phyloP scores from a whole-genome alignment of 148 eudicot genomes.

The Pharnaceum exiguum region DNA sequence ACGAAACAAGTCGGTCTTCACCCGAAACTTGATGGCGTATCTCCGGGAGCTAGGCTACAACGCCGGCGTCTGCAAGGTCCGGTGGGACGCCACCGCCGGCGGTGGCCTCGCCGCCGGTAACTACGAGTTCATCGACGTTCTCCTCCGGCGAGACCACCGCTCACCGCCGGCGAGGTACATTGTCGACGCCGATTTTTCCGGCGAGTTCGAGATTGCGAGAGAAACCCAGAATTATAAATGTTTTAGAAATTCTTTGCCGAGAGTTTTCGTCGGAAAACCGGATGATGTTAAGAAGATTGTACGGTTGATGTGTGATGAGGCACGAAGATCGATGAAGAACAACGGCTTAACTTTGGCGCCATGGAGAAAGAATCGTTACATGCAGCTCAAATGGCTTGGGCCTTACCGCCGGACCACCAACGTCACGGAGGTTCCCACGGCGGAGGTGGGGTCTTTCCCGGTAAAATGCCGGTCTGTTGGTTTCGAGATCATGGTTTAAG shows the following conservation, averaged over 20 bases:
- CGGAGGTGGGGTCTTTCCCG: not conserved
- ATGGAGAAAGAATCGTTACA: constrained; percentile 78
- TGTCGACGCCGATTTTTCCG: constrained; percentile 54
- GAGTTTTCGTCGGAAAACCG: constrained; percentile 39
- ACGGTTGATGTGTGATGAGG: constrained; percentile 51
- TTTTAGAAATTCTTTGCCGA: constrained; percentile 36
- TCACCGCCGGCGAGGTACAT: constrained; percentile 32
- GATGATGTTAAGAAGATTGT: constrained; percentile 54
- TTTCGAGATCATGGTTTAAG: not conserved
- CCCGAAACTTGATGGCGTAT: constrained; percentile 61
- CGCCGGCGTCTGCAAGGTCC: constrained; percentile 73
- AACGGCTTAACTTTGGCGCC: constrained; percentile 63
- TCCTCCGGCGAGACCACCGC: constrained; percentile 25
- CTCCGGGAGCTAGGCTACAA: constrained; percentile 56
- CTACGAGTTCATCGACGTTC: constrained; percentile 77
- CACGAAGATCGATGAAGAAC: constrained; percentile 61
- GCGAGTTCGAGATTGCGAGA: constrained; percentile 73
- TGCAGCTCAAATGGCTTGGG: constrained; percentile 94
- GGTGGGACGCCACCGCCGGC: constrained; percentile 45
- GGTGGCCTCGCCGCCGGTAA: constrained; percentile 54
- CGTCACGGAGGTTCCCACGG: constrained; percentile 21
- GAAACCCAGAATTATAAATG: constrained; percentile 33
- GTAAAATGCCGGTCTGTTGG: not conserved
- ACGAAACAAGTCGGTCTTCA: constrained; percentile 21
- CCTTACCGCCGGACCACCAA: constrained; percentile 49